Percentiles rank a stretch among this genome's conserved stretches.
These are phyloP conservation scores for cucumber (Cucumis sativus) DNA, from an alignment of 306 rosid species.

Conservation along the genomic window DNA sequence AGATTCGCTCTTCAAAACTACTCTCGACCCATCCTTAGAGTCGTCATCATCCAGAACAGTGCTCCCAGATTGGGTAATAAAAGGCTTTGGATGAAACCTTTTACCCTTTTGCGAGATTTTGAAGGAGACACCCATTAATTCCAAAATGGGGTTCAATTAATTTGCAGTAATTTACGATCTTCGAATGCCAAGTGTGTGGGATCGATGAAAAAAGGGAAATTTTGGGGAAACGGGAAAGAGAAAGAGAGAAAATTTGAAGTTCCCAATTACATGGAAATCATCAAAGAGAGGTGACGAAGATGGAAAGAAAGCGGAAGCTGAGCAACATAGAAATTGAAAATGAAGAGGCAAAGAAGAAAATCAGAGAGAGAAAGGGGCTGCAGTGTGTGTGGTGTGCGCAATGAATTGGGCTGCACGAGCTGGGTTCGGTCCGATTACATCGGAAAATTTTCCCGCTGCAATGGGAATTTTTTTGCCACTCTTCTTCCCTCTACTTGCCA, in stretches of 20 bases:
- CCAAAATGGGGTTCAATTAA: not conserved
- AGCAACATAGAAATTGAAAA: not conserved
- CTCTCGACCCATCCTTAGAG: constrained; percentile 18
- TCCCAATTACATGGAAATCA: not conserved
- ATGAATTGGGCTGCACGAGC: not conserved
- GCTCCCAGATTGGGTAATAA: constrained; percentile 15
- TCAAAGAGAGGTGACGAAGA: not conserved
- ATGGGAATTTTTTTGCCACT: not conserved
- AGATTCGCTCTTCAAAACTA: constrained; percentile 8
- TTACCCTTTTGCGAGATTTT: constrained; percentile 39
- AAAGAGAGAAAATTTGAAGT: not conserved
- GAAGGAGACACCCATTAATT: constrained; percentile 40
- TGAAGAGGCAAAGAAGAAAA: not conserved
- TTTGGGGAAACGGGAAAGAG: not conserved
- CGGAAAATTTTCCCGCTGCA: not conserved
- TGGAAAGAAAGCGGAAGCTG: not conserved
- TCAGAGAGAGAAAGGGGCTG: not conserved
- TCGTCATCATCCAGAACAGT: constrained; percentile 15
- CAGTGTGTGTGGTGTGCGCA: not conserved
- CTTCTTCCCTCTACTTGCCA: not conserved
- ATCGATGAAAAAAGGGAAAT: not conserved
- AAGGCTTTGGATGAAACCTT: constrained; percentile 31
- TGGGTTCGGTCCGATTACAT: not conserved
- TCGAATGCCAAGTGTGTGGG: not conserved
- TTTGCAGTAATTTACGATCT: not conserved